Base-by-base conservation (phyloP, 257 asterid genomes). In the Linaria vulgaris region DNA sequence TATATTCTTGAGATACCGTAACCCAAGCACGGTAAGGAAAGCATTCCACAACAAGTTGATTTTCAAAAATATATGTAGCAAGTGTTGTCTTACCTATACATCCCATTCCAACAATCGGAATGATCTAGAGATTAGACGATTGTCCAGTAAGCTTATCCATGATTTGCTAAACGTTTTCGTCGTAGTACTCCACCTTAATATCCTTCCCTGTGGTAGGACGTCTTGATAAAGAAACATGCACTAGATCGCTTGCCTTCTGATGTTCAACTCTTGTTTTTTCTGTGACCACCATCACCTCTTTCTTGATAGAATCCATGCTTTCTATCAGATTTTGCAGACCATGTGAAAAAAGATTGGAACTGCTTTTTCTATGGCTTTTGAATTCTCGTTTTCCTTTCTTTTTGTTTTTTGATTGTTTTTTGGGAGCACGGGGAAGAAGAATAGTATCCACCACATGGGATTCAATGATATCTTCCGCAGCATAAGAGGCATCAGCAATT, bases 71-170 rank as follows among this genome's bases (percentile, higher is more conserved):
- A 12, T 11, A 37, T 34, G 1, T 9, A 4, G 73, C 46, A 0
- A 68, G 55, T 20, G 73, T 68, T 0, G 73, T 68, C 66, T 67
- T 67, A 20, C 72, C 72, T n/a, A 67, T 57, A 13, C 65, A 65
- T 5, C 66, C 72, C 66, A 67, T 67, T 0, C 72, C 72, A 2
- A 59, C 54, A 23, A 53, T 52, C 9, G 61, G 37, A 41, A 41
- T 22, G 17, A 19, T 43, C 12, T 24, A 12, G 12, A 53, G 37
- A 4, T 39, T 17, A 22, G 43, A 2, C 4, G 45, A 6, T n/a
- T n/a, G 7, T 5, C 31, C 53, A 1, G 23, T 43, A 19, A 65
- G 55, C 10, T 20, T 7, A 13, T 41, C 21, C 54, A 15, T 25
- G 38, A 53, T 11, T 41, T 4, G 12, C 3, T 1, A 12, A 19